phyloP scores from a whole-genome alignment of 2,329 filamentous ascomycete species.

The Diaporthe amygdali region DNA sequence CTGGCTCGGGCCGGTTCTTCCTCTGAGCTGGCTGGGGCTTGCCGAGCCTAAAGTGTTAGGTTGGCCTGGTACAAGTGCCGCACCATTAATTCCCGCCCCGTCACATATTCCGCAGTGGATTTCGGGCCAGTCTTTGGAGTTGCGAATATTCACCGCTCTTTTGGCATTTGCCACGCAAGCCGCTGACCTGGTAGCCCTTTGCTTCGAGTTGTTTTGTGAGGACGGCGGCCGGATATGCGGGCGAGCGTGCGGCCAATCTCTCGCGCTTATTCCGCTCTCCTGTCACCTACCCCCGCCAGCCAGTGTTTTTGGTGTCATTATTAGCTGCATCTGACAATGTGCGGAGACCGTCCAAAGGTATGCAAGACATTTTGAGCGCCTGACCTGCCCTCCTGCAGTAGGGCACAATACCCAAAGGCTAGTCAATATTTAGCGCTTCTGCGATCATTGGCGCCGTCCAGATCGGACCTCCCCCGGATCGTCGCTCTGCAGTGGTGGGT shows the following conservation, averaged over 20 bases:
- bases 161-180: background rate
- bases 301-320: background rate
- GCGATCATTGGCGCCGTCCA: background rate
- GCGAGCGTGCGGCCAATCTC: background rate
- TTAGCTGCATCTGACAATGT: conserved; percentile 11
- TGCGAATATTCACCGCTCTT: conserved; percentile 13
- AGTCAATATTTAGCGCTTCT: background rate
- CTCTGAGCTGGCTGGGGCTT: conserved; percentile 11
- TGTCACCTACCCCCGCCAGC: background rate
- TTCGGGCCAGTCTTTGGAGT: background rate
- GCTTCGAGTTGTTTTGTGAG: background rate
- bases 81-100: background rate
- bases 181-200: background rate
- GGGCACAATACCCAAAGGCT: background rate
- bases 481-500: background rate
- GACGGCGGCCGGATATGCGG: conserved; percentile 4
- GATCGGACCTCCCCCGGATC: background rate
- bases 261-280: background rate
- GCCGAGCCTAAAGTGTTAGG: background rate
- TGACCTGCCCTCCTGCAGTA: conserved; percentile 14
- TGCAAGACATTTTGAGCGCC: conserved; percentile 15
- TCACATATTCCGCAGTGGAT: background rate
- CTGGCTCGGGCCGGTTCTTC: conserved; percentile 5
- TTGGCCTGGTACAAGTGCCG: conserved; percentile 8
- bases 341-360: conserved; percentile 4